Conservation (phyloP, 257 asterid genomes). For the Coffea canephora region DNA sequence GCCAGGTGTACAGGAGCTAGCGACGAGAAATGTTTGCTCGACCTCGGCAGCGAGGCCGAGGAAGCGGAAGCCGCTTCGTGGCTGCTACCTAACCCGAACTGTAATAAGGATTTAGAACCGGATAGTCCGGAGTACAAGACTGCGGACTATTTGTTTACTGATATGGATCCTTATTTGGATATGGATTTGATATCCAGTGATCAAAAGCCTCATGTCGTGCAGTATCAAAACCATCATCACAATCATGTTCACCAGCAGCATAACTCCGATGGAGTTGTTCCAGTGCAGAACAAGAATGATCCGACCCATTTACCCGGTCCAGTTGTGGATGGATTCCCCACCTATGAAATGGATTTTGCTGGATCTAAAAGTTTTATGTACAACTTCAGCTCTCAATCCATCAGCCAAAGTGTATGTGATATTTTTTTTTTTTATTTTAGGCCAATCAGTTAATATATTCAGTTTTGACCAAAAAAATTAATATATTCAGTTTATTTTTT, state of each 20-base stretch:
- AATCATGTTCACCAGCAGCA: constrained; percentile 20
- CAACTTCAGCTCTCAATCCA: constrained; percentile 76
- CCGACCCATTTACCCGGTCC: constrained; percentile 49
- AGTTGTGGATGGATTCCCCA: constrained; percentile 73
- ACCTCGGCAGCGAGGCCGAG: constrained; percentile 18
- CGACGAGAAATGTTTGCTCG: no score
- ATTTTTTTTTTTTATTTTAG: no score
- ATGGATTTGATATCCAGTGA: constrained; percentile 49
- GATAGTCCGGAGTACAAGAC: constrained; percentile 44
- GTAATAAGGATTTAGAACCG: constrained; percentile 23
- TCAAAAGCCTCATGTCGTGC: constrained; percentile 32
- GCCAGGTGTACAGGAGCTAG: no score
- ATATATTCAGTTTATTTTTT: neutral
- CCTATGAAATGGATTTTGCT: constrained; percentile 51
- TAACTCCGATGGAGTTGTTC: constrained; percentile 72
- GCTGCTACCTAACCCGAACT: constrained; percentile 41
- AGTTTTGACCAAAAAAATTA: no score
- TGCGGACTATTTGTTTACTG: constrained; percentile 48
- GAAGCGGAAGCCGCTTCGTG: constrained; percentile 56
- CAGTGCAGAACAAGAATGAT: constrained; percentile 51
- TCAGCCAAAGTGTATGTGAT: constrained; percentile 74
- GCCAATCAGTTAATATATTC: no score
- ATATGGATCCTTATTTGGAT: constrained; percentile 59
- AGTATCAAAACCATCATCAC: no score
- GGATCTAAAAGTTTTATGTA: constrained; percentile 64